Conservation (phyloP, 805 yeast species). For the Spathaspora hagerdaliae region DNA sequence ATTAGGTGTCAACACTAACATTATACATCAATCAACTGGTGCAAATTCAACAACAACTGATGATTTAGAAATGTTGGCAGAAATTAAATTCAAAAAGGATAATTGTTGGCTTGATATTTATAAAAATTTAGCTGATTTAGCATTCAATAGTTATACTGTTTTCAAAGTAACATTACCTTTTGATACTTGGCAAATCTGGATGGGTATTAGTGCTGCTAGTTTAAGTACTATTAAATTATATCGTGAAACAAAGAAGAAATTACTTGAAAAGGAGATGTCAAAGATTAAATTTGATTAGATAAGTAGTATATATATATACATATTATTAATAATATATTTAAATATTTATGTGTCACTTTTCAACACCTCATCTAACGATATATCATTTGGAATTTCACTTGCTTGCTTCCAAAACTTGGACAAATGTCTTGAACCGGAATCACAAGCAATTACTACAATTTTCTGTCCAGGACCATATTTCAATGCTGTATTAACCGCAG, state of each 20-base stretch:
- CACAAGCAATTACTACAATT: constrained; percentile 86
- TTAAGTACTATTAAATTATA: constrained; percentile 35
- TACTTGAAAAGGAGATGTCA: constrained; percentile 12
- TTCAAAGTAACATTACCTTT: constrained; percentile 32
- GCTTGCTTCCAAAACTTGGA: constrained; percentile 91
- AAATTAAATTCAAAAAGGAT: constrained; percentile 32
- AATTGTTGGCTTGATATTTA: constrained; percentile 37
- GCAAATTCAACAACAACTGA: constrained; percentile 13
- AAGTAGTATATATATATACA: too few species aligned
- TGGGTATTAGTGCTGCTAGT: constrained; percentile 39
- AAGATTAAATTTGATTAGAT: constrained; percentile 1
- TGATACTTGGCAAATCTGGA: constrained; percentile 42
- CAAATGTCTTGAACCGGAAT: constrained; percentile 84
- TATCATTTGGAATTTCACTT: constrained; percentile 26
- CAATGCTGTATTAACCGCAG: constrained; percentile 60
- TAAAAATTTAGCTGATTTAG: constrained; percentile 35
- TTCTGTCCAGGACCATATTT: constrained; percentile 52
- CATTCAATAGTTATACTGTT: constrained; percentile 40
- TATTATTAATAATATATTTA: too few species aligned
- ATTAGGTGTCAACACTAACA: constrained; percentile 16
- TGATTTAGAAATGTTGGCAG: constrained; percentile 22
- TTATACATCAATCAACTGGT: constrained; percentile 7
- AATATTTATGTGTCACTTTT: neutral
- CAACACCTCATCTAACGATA: constrained; percentile 33
- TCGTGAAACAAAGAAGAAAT: constrained; percentile 32